A percentile compares a stretch with the other conserved stretches of the same genome.
These are phyloP conservation scores for Pichia sp. DNA, from an alignment of 1,139 yeast genomes.

Conservation along the genomic window DNA sequence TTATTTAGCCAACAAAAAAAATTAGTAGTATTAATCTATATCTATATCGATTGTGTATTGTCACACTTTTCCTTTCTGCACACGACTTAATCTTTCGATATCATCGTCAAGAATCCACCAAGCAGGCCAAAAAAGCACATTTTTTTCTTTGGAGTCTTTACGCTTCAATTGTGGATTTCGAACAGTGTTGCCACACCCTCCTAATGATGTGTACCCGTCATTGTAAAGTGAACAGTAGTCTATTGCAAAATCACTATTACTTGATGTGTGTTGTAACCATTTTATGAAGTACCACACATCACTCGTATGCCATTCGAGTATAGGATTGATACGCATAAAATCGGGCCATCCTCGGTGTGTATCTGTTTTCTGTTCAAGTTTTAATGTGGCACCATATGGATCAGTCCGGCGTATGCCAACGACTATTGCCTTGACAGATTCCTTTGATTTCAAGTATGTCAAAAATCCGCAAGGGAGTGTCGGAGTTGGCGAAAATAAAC, in stretches of 20 bases:
- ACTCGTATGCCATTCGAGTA: slow-evolving; percentile 72
- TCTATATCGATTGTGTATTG: neutral
- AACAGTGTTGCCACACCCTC: slow-evolving; percentile 63
- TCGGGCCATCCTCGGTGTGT: slow-evolving; percentile 90
- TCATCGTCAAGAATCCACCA: slow-evolving; percentile 56
- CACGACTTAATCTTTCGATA: slow-evolving; percentile 52
- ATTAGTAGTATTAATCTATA: neutral
- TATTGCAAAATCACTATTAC: slow-evolving; percentile 40
- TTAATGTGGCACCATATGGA: slow-evolving; percentile 60
- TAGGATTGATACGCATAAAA: slow-evolving; percentile 74
- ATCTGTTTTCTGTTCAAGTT: slow-evolving; percentile 64
- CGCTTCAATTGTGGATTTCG: slow-evolving; percentile 56
- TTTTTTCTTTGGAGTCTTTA: slow-evolving; percentile 24
- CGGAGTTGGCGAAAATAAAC: slow-evolving; percentile 35
- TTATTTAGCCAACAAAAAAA: neutral
- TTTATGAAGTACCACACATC: slow-evolving; percentile 74
- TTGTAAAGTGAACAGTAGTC: slow-evolving; percentile 68
- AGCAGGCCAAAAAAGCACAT: slow-evolving; percentile 51
- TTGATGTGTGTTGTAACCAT: slow-evolving; percentile 14
- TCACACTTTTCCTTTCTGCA: slow-evolving; percentile 21
- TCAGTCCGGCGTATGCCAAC: slow-evolving; percentile 82
- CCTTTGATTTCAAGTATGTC: slow-evolving; percentile 46
- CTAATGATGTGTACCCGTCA: slow-evolving; percentile 75
- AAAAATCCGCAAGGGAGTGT: slow-evolving; percentile 62
- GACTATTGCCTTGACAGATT: slow-evolving; percentile 55